Evolutionary conservation across 768 basidiomycete genomes (phyloP).

Genomic region (Tremella mesenterica): DNA sequence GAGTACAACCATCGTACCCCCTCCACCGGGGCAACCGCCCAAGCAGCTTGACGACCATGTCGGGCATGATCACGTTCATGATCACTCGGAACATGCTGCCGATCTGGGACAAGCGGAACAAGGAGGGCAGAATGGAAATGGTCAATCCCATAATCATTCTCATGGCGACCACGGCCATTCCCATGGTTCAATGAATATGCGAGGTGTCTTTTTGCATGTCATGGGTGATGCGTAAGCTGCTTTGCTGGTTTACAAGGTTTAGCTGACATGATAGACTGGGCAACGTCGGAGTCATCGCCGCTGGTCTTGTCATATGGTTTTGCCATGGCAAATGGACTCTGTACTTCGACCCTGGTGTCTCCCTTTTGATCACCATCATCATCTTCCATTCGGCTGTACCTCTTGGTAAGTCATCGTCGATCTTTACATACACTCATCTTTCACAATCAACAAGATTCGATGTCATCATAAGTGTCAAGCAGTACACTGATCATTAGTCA

Average conservation of each 20-base stretch:
- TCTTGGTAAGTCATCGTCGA: slow-evolving; percentile 46
- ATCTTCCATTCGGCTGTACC: slow-evolving; percentile 94
- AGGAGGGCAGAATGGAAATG: slow-evolving; percentile 14
- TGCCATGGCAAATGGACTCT: slow-evolving; percentile 74
- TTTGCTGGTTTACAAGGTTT: not conserved
- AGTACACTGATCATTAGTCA: slow-evolving; percentile 38
- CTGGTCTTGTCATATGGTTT: slow-evolving; percentile 89
- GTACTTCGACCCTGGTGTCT: slow-evolving; percentile 88
- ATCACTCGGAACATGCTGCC: slow-evolving; percentile 16
- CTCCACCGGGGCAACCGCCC: slow-evolving; percentile 14
- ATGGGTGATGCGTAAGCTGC: slow-evolving; percentile 68
- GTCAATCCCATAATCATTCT: slow-evolving; percentile 18
- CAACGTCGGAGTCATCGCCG: slow-evolving; percentile 93
- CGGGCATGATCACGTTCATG: slow-evolving; percentile 42
- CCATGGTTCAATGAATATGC: slow-evolving; percentile 91
- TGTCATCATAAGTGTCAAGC: not conserved
- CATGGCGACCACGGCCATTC: slow-evolving; percentile 38
- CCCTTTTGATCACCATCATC: slow-evolving; percentile 85
- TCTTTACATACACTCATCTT: not conserved
- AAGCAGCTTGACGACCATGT: slow-evolving; percentile 21
- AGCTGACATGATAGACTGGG: slow-evolving; percentile 52
- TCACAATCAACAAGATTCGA: too few relatives aligned
- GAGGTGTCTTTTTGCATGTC: slow-evolving; percentile 86
- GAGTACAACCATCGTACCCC: slow-evolving; percentile 10
- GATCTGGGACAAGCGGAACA: slow-evolving; percentile 48